phyloP scores from a whole-genome alignment of 1,284 basidiomycete genomes.

The Ceratobasidium sp. region DNA sequence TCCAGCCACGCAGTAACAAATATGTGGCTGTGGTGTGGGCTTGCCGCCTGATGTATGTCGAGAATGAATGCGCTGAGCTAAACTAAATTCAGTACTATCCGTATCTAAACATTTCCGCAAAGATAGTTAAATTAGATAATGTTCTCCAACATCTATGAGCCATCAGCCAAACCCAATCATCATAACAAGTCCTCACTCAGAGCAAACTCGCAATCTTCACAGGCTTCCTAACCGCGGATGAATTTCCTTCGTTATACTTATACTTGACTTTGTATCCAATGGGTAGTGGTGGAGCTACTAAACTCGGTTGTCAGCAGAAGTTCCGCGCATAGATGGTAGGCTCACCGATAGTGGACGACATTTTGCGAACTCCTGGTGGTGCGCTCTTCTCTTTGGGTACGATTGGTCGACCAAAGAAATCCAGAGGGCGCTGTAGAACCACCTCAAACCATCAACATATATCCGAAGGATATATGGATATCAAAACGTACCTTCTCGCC shows the following conservation, averaged over 20 bases:
- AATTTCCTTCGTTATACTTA: slow-evolving; percentile 92
- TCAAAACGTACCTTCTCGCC: slow-evolving; percentile 70
- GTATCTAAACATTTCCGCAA: too few relatives aligned
- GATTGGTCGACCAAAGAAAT: slow-evolving; percentile 95
- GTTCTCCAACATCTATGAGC: too few relatives aligned
- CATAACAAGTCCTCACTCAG: slow-evolving; percentile 59
- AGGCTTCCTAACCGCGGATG: slow-evolving; percentile 89
- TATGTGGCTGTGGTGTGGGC: not conserved
- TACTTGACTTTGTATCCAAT: slow-evolving; percentile 78
- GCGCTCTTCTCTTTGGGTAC: slow-evolving; percentile 55
- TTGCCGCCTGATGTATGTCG: too few relatives aligned
- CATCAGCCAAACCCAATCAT: too few relatives aligned
- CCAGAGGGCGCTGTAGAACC: slow-evolving; percentile 77
- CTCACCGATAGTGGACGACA: slow-evolving; percentile 47
- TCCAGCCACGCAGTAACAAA: not conserved
- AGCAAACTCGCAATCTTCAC: slow-evolving; percentile 66
- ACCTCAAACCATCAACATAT: slow-evolving; percentile 39
- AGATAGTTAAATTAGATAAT: too few relatives aligned
- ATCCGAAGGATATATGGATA: slow-evolving; percentile 18
- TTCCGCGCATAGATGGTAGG: not conserved
- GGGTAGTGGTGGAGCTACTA: slow-evolving; percentile 44
- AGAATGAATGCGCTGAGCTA: too few relatives aligned
- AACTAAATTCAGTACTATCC: too few relatives aligned
- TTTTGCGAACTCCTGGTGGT: slow-evolving; percentile 44
- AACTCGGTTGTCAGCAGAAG: not conserved